These are phyloP conservation scores for Lepidium campestre DNA, from an alignment of 441 rosid genomes.

Conservation along the genomic window DNA sequence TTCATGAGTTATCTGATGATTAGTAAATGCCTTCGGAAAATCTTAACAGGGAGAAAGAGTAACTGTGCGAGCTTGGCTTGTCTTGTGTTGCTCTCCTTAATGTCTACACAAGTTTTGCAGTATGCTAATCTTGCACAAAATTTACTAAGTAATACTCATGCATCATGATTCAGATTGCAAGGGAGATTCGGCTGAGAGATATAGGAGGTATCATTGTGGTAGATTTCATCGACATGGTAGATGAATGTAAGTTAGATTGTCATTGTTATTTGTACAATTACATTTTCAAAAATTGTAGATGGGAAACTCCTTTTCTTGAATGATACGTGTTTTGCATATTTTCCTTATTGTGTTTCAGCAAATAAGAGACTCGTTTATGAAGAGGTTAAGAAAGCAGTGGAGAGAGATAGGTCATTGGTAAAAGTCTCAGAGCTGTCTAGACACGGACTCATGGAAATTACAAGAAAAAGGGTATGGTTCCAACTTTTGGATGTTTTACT, in stretches of 20 bases:
- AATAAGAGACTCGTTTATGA: conserved; percentile 85
- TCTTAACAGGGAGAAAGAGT: background rate
- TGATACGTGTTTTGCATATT: background rate
- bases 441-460: conserved; percentile 97
- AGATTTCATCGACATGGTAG: conserved; percentile 95
- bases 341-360: conserved; percentile 47
- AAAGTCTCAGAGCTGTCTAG: conserved; percentile 90
- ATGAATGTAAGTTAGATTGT: conserved; percentile 63
- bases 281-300: background rate
- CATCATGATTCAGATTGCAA: conserved; percentile 67
- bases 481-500: background rate
- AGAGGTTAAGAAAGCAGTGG: conserved; percentile 87
- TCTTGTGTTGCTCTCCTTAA: conserved; percentile 4
- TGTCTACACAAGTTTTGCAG: background rate
- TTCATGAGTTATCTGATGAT: background rate
- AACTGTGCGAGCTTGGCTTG: background rate
- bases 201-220: conserved; percentile 97
- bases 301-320: background rate
- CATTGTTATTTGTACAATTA: conserved; percentile 2
- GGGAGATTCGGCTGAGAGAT: conserved; percentile 92
- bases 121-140: conserved; percentile 4
- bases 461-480: conserved; percentile 79
- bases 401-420: conserved; percentile 81
- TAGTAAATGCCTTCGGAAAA: background rate
- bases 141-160: background rate